Conservation (phyloP, 2,329 filamentous ascomycete genomes). For the Penicillium sp. region DNA sequence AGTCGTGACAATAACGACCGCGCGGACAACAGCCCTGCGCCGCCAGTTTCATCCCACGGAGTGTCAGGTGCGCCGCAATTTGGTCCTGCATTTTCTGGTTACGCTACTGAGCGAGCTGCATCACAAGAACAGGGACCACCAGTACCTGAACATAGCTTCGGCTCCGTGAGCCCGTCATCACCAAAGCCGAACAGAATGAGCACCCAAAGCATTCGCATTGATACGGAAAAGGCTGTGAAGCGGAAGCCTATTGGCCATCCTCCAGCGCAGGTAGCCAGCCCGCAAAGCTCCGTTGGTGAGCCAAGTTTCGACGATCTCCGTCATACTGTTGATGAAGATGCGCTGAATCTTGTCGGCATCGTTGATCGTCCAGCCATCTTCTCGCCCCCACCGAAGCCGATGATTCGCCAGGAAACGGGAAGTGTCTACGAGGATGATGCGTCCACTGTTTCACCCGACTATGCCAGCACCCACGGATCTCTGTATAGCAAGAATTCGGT, state of each 20-base stretch:
- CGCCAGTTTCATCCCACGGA: conserved; percentile 30
- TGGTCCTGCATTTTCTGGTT: conserved; percentile 10
- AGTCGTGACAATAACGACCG: conserved; percentile 44
- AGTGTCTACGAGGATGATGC: conserved; percentile 64
- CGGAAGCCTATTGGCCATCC: conserved; percentile 60
- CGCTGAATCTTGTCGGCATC: conserved; percentile 55
- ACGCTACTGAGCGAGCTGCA: conserved; percentile 27
- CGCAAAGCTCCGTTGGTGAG: conserved; percentile 34
- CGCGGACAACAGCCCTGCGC: conserved; percentile 43
- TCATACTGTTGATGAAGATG: conserved; percentile 53
- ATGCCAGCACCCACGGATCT: conserved; percentile 72
- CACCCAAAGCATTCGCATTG: conserved; percentile 33
- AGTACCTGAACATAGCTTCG: conserved; percentile 24
- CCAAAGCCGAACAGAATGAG: conserved; percentile 17
- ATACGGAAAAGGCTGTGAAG: conserved; percentile 51
- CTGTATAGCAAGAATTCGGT: conserved; percentile 48
- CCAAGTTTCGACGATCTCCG: conserved; percentile 48
- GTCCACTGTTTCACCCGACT: conserved; percentile 73
- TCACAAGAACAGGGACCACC: conserved; percentile 30
- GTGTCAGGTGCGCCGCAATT: conserved; percentile 9
- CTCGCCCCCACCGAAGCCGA: conserved; percentile 31
- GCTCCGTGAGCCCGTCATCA: conserved; percentile 11
- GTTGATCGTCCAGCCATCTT: conserved; percentile 28
- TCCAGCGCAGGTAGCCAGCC: conserved; percentile 23
- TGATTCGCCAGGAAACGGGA: conserved; percentile 40